Evolutionary conservation across 768 basidiomycete species (phyloP), one percentile per base, ranked within the genome.

Genomic region (Boletales sp.): DNA sequence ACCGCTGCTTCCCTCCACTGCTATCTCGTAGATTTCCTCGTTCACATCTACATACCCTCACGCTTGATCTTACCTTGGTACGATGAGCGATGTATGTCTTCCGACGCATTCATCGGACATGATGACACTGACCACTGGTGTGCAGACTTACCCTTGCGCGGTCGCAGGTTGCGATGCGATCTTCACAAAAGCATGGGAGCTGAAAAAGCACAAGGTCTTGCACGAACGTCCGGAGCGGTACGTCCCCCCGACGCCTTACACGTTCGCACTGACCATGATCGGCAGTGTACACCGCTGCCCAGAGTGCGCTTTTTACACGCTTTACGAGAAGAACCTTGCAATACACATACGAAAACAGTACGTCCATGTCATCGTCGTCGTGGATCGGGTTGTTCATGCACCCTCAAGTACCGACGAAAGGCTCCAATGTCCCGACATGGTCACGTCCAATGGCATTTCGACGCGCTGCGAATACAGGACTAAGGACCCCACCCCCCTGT

Each of bases 401-500:
- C 13, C 34, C 18, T 34, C 17, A 18, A 65, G 63, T 42, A 64
- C 63, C 1, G 64, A 64, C 15, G 59, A 55, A 41, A 62, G 44
- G 39, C 17, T 14, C 21, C 18, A 32, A 0, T 62, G 60, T 31
- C 55, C 50, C 21, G 33, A 62, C 4, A 39, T 31, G 44, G 2
- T 46, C 12, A 11, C 0, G 17, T 5, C 17, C 17, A 18, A 14
- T n/a, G n/a, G 21, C 39, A 18, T 17, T n/a, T 7, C 35, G 17
- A 18, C 37, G 28, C 42, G 31, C 2, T 65, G 64, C 36, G 34
- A 38, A 1, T 65, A 56, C 44, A 52, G 37, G 44, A 66, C 64
- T 1, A 53, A 54, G 13, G 65, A 65, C 41, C 65, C 65, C 1
- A 60, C 62, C 0, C 53, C 57, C 12, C 39, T 65, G 38, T 57